Base-by-base conservation (phyloP, 78 protist species). In the Diacronema lutheri region DNA sequence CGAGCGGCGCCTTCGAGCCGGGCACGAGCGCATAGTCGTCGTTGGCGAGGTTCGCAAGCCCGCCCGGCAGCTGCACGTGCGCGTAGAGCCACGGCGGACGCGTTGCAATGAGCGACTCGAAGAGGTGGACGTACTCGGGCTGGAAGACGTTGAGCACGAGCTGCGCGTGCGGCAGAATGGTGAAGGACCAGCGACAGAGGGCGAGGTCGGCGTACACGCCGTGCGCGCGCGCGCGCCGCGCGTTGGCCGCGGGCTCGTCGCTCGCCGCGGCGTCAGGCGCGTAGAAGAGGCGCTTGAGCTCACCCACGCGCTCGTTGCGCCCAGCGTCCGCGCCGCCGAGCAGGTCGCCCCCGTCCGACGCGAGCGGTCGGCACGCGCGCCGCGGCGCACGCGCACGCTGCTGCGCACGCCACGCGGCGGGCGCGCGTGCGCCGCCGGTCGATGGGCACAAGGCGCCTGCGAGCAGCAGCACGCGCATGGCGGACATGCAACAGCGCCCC, bases 21-120 rank as follows among this genome's bases (percentile, higher is more conserved):
- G 64, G 64, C 64, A 19, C 44, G 44, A 66, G 73, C 44, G 3
- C 37, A 44, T 66, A 66, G 25, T 66, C 73, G 6, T 6, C 26
- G 20, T 66, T 66, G 44, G 4, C 73, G 13, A 66, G 73, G 12
- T 66, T 66, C 37, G 3, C 29, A 1, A 35, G 9, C 4, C 73
- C 73, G 73, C 73, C 73, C 25, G 73, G 73, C 73, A 66, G 73
- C 3, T 14, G 73, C 6, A 66, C 44, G 73, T 66, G 73, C 25
- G 25, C n/a, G 73, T 66, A 66, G 23, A 35, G 44, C 73, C 73
- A 66, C 44, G 73, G 73, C 44, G 31, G 4, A 5, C 44, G 73
- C 29, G 40, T 12, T 4, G 46, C 46, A 0, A 66, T 40, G 26
- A 66, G 73, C 46, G 3, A 13, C 73, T 66, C 73, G 73, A 66